A percentile compares a stretch with the other conserved stretches of the same genome.
These are phyloP conservation scores for Hemileccinum hortonii DNA, from an alignment of 1,284 basidiomycete genomes.

Conservation along the genomic window DNA sequence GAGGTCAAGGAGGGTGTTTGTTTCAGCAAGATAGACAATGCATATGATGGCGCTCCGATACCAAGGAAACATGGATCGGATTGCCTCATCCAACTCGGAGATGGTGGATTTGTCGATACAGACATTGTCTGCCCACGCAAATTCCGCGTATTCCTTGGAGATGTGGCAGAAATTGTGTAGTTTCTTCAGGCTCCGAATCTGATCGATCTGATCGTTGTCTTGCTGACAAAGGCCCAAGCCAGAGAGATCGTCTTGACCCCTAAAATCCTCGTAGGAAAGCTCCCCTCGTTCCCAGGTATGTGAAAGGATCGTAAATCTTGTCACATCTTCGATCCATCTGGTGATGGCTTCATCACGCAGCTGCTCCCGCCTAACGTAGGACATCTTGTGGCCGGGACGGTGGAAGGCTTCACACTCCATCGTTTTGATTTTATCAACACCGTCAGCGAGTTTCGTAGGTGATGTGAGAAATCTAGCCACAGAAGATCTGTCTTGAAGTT, in stretches of 20 bases:
- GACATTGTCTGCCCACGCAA: not conserved
- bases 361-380: not conserved
- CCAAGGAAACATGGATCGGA: slow-evolving; percentile 1
- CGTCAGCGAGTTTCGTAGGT: not conserved
- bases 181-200: not conserved
- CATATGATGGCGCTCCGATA: not conserved
- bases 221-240: not conserved
- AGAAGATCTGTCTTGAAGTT: not conserved
- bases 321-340: not conserved
- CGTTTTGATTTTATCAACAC: not conserved
- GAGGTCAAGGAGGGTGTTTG: not conserved
- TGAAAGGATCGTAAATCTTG: not conserved
- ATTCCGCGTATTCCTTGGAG: not conserved
- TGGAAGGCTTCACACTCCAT: not conserved
- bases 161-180: not conserved
- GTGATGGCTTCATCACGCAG: not conserved
- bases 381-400: not conserved
- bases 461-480: not conserved
- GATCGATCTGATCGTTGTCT: not conserved
- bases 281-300: not conserved
- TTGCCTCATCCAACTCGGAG: not conserved
- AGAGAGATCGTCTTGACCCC: not conserved
- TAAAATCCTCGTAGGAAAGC: not conserved
- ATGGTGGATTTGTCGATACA: not conserved
- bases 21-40: not conserved